A percentile compares a stretch with the other conserved stretches of the same genome.
These are phyloP conservation scores for Fraxinus americana DNA, from an alignment of 257 asterid genomes.

Conservation along the genomic window DNA sequence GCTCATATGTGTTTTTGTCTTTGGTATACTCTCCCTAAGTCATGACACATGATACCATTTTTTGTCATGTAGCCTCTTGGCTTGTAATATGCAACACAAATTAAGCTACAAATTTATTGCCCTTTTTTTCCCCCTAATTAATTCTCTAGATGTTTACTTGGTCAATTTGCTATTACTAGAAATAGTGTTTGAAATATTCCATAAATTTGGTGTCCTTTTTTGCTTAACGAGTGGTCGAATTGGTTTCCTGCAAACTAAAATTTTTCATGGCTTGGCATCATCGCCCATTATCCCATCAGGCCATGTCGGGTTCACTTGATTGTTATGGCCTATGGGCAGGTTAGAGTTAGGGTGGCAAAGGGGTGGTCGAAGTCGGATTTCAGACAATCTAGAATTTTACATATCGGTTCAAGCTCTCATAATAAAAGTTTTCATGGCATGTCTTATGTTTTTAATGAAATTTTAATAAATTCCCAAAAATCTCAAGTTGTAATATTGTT, in stretches of 20 bases:
- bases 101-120: neutral
- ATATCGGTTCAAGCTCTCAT: neutral
- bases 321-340: neutral
- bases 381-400: neutral
- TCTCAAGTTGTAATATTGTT: neutral
- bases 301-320: no score
- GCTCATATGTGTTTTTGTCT: neutral
- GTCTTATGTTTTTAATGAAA: no score
- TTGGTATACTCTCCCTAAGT: neutral
- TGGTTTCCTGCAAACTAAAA: no score
- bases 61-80: slow-evolving; percentile 8
- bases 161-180: slow-evolving; percentile 1
- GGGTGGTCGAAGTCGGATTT: neutral
- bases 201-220: neutral
- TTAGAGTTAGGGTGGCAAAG: neutral
- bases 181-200: neutral
- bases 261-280: neutral
- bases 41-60: neutral
- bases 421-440: no score
- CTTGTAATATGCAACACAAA: neutral
- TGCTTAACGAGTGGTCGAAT: no score
- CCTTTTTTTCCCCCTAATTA: neutral
- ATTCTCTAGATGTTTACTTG: neutral
- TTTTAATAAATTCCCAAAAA: no score
- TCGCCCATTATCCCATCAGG: neutral